Base-by-base conservation (phyloP, 2,329 filamentous ascomycete species). In the Diaporthe batatas region DNA sequence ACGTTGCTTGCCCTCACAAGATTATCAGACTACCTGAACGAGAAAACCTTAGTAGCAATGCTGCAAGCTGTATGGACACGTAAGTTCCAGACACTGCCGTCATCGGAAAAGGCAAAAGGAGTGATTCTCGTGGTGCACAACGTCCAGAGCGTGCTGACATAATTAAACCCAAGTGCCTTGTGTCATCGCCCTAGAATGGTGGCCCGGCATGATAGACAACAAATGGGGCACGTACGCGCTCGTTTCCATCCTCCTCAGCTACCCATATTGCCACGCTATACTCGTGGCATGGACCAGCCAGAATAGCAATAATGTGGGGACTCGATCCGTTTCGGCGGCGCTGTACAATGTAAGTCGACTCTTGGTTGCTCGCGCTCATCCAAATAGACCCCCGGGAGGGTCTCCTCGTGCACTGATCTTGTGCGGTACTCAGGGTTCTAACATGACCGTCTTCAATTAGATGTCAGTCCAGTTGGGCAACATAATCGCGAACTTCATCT, bases 261-360 rank as follows among this genome's bases (percentile, higher is more conserved):
- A 89, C 71, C 89, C 89, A 0, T 90, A 90, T 76, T 86, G 83
- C 74, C 86, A 91, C 77, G 88, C 90, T 0, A 88, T 91, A 39
- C 80, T 90, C 2, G 89, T 91, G 0, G 89, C 87, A 0, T 89
- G 88, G 83, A 87, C 85, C 1, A 89, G 87, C 4, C 85, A 86
- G 70, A 92, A 92, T 75, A 85, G 88, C 0, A 89, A 90, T 72
- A 87, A 86, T 25, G 90, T 91, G 5, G 84, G 89, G 29, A 89
- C 89, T 2, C 81, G 90, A 6, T 87, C 89, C 6, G 87, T 92
- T 3, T 87, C 88, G 0, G 86, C 88, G 0, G 89, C 88, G 0
- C 76, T 90, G 10, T 91, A 91, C 79, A 91, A 91, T 74, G 82
- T 84, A 75, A 75, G 79, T 75, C 32, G 10, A 42, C n/a, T 25